Percentiles rank a stretch among this genome's conserved stretches.
Conservation (phyloP, 441 rosid species). For the Iberis amara region DNA sequence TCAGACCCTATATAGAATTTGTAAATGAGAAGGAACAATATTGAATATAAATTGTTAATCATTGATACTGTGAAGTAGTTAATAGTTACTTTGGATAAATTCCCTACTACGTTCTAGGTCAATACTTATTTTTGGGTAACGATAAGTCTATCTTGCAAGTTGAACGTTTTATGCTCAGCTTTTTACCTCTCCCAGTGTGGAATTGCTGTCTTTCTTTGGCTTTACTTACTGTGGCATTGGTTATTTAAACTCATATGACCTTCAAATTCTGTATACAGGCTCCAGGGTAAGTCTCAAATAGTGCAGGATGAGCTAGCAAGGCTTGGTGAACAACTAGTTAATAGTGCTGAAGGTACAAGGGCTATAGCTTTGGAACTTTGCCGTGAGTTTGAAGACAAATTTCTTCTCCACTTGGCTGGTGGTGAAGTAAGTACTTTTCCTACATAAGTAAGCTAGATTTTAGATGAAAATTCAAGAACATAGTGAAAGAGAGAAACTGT, state of each 20-base stretch:
- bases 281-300: constrained; percentile 80
- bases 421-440: constrained; percentile 70
- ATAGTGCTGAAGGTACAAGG: constrained; percentile 85
- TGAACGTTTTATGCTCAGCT: neutral
- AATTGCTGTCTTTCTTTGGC: neutral
- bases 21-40: neutral
- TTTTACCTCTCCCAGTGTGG: constrained; percentile 6
- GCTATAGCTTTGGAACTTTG: constrained; percentile 94
- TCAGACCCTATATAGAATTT: constrained; percentile 8
- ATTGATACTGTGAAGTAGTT: neutral
- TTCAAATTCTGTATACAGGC: constrained; percentile 40
- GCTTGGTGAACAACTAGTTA: constrained; percentile 80
- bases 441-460: constrained; percentile 7
- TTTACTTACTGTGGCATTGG: neutral
- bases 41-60: neutral
- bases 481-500: constrained; percentile 20
- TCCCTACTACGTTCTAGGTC: neutral
- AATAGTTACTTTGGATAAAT: neutral
- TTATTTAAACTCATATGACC: neutral
- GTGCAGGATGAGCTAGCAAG: constrained; percentile 80
- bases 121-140: neutral
- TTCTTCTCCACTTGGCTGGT: constrained; percentile 76
- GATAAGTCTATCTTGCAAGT: constrained; percentile 12
- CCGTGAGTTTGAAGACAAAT: constrained; percentile 95
- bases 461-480: constrained; percentile 1